Evolutionary conservation across 176 grass and related monocot genomes (phyloP).

Genomic region (Oryza brachyantha): DNA sequence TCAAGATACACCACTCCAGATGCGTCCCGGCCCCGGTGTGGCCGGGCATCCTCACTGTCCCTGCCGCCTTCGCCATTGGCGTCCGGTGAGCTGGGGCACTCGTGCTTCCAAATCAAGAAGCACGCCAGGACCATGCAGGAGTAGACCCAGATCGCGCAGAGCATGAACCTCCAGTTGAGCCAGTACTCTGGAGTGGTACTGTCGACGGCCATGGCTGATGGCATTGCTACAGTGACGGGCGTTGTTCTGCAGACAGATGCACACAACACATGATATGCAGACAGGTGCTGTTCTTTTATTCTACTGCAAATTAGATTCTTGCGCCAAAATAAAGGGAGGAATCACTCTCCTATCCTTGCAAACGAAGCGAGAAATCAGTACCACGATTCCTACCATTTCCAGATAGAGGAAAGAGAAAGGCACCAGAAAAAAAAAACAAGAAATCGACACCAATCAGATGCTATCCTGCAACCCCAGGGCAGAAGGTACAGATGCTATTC

Average conservation of each 20-base stretch:
- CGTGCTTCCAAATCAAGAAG: conserved; percentile 55
- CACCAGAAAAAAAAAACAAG: background rate
- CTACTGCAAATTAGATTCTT: conserved; percentile 10
- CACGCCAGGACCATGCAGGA: conserved; percentile 40
- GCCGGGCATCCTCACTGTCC: conserved; percentile 11
- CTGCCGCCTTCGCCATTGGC: background rate
- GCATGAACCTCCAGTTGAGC: conserved; percentile 60
- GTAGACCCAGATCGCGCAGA: conserved; percentile 52
- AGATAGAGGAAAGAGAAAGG: conserved; percentile 14
- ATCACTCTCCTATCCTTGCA: background rate
- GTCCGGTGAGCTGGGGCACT: conserved; percentile 5
- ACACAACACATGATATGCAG: background rate
- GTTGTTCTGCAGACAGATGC: background rate
- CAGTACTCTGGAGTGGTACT: conserved; percentile 49
- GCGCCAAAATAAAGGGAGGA: background rate
- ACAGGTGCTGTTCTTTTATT: background rate
- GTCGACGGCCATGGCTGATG: conserved; percentile 37
- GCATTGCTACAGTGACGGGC: conserved; percentile 8
- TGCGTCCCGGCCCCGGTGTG: too few species aligned
- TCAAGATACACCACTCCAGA: conserved; percentile 53
- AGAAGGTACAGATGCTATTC: too few species aligned
- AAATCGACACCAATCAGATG: background rate
- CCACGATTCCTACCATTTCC: background rate
- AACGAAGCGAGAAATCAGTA: background rate
- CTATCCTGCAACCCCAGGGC: background rate